These are phyloP conservation scores for Globisporangium perplexum DNA, from an alignment of 352 stramenopile genomes.

Conservation along the genomic window DNA sequence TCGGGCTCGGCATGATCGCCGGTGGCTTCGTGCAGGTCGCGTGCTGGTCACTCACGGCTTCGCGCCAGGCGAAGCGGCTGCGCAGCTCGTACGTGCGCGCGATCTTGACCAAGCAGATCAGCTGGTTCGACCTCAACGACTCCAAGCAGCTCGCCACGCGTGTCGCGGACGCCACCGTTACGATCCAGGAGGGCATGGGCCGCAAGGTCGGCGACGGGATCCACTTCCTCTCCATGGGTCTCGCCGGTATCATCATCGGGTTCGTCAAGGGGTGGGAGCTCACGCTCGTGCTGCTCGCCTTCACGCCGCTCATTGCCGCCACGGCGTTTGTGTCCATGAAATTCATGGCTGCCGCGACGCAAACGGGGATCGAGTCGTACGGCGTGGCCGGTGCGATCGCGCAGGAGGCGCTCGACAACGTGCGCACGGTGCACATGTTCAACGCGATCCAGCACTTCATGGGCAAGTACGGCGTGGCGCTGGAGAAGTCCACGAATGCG, in stretches of 20 bases:
- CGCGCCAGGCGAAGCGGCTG: slow-evolving; percentile 42
- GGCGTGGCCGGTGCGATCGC: slow-evolving; percentile 55
- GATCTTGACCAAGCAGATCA: slow-evolving; percentile 34
- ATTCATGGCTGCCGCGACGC: slow-evolving; percentile 36
- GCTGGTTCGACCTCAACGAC: slow-evolving; percentile 45
- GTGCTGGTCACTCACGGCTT: slow-evolving; percentile 55
- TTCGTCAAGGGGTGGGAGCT: slow-evolving; percentile 65
- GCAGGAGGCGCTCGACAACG: slow-evolving; percentile 63
- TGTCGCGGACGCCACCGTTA: slow-evolving; percentile 30
- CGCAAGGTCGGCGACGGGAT: slow-evolving; percentile 53
- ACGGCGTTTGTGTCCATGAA: slow-evolving; percentile 51
- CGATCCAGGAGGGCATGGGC: slow-evolving; percentile 61
- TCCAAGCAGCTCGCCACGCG: slow-evolving; percentile 22
- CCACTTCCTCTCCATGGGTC: slow-evolving; percentile 57
- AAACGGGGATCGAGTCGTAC: slow-evolving; percentile 52
- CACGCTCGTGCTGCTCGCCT: slow-evolving; percentile 60
- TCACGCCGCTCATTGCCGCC: slow-evolving; percentile 60
- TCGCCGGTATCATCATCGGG: slow-evolving; percentile 59
- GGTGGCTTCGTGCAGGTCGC: slow-evolving; percentile 34
- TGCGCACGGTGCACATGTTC: slow-evolving; percentile 78
- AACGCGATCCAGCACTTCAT: slow-evolving; percentile 57
- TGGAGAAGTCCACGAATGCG: slow-evolving; percentile 36
- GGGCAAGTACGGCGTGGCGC: slow-evolving; percentile 44
- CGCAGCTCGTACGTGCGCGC: slow-evolving; percentile 24
- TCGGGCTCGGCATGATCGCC: slow-evolving; percentile 22